Evolutionary conservation across 2,329 filamentous ascomycete species (phyloP).

Genomic region (Rhinocladiella similis): DNA sequence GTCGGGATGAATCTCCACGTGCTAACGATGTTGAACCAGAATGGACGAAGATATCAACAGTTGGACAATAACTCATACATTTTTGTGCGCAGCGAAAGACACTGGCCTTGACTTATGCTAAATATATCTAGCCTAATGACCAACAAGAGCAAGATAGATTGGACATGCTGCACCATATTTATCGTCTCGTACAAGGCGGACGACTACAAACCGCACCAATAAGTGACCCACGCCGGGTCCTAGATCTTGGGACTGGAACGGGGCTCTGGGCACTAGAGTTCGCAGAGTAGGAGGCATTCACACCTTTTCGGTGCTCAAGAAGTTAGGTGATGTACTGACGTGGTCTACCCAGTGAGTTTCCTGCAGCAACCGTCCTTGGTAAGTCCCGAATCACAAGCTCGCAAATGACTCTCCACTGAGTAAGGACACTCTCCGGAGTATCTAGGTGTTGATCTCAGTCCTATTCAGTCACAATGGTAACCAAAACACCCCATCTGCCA

Average conservation of each 20-base stretch:
- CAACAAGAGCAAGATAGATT: slow-evolving; percentile 32
- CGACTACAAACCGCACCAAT: slow-evolving; percentile 31
- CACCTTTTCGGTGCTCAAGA: slow-evolving; percentile 9
- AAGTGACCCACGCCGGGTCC: slow-evolving; percentile 31
- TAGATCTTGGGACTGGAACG: slow-evolving; percentile 39
- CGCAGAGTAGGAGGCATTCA: slow-evolving; percentile 26
- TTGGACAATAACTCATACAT: slow-evolving; percentile 14
- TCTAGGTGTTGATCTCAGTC: slow-evolving; percentile 38
- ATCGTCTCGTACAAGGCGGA: slow-evolving; percentile 35
- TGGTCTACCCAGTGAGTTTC: slow-evolving; percentile 4
- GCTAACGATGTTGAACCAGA: slow-evolving; percentile 28
- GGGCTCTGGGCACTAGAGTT: slow-evolving; percentile 41
- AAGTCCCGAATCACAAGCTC: slow-evolving; percentile 13
- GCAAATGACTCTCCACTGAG: slow-evolving; percentile 4
- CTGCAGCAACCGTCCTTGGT: slow-evolving; percentile 35
- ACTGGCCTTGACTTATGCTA: slow-evolving; percentile 41
- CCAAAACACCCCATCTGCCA: slow-evolving; percentile 34
- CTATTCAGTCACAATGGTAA: slow-evolving; percentile 41
- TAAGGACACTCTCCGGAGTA: slow-evolving; percentile 27
- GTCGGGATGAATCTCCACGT: not conserved
- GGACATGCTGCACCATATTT: slow-evolving; percentile 36
- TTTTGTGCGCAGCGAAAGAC: slow-evolving; percentile 43
- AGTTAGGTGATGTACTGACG: not conserved
- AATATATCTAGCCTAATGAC: slow-evolving; percentile 38
- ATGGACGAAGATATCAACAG: slow-evolving; percentile 27